A percentile compares a stretch with the other conserved stretches of the same genome.
Conservation (phyloP, 2,329 filamentous ascomycete genomes). For the Colletotrichum sp. region DNA sequence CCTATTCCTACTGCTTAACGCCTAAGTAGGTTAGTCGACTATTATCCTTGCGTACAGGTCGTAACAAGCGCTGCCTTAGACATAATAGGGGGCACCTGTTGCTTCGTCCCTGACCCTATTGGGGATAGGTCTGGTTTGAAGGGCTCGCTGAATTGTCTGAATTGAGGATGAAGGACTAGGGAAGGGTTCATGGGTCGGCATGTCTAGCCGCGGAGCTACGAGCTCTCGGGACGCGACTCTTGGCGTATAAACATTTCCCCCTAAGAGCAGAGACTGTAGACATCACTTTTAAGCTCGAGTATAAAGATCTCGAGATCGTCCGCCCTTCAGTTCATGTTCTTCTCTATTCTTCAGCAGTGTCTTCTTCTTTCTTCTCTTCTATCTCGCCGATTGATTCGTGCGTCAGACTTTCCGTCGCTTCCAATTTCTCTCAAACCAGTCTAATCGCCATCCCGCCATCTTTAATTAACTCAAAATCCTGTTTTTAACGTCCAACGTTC, state of each 20-base stretch:
- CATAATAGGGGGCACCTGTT: neutral
- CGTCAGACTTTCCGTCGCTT: neutral
- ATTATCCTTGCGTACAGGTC: too few relatives aligned
- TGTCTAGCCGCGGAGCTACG: neutral
- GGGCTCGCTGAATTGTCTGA: neutral
- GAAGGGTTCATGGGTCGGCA: neutral
- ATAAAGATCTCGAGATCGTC: neutral
- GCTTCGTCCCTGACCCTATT: neutral
- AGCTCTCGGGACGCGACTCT: neutral
- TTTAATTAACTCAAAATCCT: neutral
- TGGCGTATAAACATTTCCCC: neutral
- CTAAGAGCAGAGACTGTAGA: neutral
- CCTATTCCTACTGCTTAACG: too few relatives aligned
- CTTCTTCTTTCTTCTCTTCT: neutral
- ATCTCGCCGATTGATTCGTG: constrained; percentile 18
- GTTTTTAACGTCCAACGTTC: neutral
- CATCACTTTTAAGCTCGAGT: neutral
- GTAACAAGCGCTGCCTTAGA: too few relatives aligned
- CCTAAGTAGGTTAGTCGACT: too few relatives aligned
- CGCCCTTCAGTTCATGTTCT: neutral
- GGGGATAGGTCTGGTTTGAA: neutral
- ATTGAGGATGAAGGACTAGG: neutral
- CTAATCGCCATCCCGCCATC: neutral
- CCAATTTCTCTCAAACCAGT: neutral
- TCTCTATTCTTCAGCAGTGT: neutral